Base-by-base conservation (phyloP, 2,329 filamentous ascomycete species). In the Pseudogymnoascus sp. region DNA sequence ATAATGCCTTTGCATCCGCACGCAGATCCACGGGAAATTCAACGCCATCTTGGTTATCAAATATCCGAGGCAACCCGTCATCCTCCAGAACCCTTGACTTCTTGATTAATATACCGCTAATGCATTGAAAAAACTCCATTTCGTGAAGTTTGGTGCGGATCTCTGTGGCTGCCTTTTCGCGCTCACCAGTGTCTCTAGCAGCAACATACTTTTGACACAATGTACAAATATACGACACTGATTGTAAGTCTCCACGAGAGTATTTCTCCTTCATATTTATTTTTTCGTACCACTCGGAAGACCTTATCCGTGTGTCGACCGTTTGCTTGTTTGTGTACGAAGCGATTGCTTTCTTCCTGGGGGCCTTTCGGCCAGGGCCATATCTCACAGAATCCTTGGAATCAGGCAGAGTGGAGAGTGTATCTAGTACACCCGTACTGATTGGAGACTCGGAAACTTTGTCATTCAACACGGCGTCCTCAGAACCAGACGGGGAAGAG, bases 1-100 rank as follows among this genome's bases (percentile, higher is more conserved):
- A 79, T 0, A 83, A 66, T 20, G 77, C 74, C 39, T 73, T 68
- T 0, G 78, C 75, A 61, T 83, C 80, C 0, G 76, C 74, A 16
- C 70, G 68, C 9, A 83, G 71, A 62, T 83, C 79, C 60, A 66
- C 74, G 0, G 80, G 79, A 38, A 76, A 79, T 0, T 66, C 16
- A 5, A 71, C 63, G 1, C 62, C 63, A 4, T 62, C 61, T n/a
- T 60, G 36, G 1, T 64, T 38, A 14, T 68, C 67, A 64, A 80
- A 79, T 9, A 82, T 74, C 0, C 70, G 68, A 0, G 73, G 71
- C 0, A 81, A 67, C 0, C 78, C 77, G 2, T 69, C 63, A 28
- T 74, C 35, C 5, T 70, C 68, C 9, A 72, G 58, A 7, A 70
- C 60, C 33, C 63, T 66, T 3, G 68, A 69, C 38, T 69, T 65